Conservation (phyloP, 1,139 yeast species). For the Zygoascus meyerae region DNA sequence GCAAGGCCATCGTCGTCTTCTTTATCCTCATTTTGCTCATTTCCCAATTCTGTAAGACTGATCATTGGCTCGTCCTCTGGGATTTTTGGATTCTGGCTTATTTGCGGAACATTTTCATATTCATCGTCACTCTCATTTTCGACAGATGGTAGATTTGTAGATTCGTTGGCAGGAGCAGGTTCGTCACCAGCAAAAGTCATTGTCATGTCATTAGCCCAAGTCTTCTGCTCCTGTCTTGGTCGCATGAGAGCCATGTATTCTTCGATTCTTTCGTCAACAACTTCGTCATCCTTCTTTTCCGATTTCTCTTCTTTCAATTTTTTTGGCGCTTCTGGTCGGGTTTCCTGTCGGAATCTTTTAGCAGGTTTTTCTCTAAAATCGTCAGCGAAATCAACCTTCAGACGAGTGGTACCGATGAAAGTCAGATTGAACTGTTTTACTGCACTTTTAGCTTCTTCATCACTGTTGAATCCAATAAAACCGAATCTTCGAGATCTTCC, state of each 20-base stretch:
- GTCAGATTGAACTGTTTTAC: conserved; percentile 70
- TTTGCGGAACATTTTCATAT: conserved; percentile 21
- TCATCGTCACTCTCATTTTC: conserved; percentile 29
- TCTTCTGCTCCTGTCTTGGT: conserved; percentile 55
- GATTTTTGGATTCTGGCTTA: conserved; percentile 21
- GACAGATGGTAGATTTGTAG: conserved; percentile 8
- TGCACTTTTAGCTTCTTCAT: conserved; percentile 71
- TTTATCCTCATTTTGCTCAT: conserved; percentile 13
- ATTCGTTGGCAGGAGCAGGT: background rate
- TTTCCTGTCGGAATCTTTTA: conserved; percentile 42
- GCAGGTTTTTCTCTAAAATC: conserved; percentile 58
- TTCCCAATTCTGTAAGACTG: conserved; percentile 14
- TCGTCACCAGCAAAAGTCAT: conserved; percentile 19
- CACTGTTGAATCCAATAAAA: conserved; percentile 74
- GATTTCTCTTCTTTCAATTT: conserved; percentile 25
- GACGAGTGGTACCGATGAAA: conserved; percentile 74
- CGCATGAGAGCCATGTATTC: conserved; percentile 84
- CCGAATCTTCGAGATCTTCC: conserved; percentile 94
- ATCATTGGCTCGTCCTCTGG: conserved; percentile 23
- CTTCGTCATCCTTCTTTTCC: conserved; percentile 12
- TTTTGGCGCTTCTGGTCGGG: conserved; percentile 39
- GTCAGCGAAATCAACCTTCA: conserved; percentile 78
- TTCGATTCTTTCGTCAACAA: conserved; percentile 56
- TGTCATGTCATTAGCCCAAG: conserved; percentile 69
- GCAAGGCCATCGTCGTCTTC: conserved; percentile 33